Evolutionary conservation across 371 early-diverging fungal genomes (phyloP).

Genomic region (Apophysomyces variabilis): DNA sequence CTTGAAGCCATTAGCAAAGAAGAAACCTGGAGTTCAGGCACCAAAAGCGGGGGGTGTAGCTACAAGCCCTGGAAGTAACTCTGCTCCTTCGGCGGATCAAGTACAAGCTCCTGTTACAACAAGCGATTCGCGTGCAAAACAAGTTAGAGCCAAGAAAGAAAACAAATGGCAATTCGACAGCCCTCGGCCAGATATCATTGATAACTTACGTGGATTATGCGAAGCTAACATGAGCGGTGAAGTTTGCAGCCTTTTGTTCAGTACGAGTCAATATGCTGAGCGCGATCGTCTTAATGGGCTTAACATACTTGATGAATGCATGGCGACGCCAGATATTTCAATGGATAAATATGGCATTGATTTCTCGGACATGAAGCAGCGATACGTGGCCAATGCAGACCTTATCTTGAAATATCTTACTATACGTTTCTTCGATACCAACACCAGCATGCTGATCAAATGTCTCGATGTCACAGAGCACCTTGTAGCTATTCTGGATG

Average conservation of each 20-base stretch:
- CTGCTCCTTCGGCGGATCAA: conserved; percentile 14
- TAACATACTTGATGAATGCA: conserved; percentile 68
- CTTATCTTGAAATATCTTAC: conserved; percentile 84
- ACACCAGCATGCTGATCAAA: conserved; percentile 82
- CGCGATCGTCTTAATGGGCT: conserved; percentile 72
- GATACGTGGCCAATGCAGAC: conserved; percentile 73
- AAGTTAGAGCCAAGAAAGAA: conserved; percentile 73
- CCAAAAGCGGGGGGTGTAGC: conserved; percentile 19
- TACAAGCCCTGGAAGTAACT: neutral
- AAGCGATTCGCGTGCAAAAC: conserved; percentile 71
- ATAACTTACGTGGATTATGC: conserved; percentile 63
- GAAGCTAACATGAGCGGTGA: conserved; percentile 62
- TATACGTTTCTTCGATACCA: conserved; percentile 88
- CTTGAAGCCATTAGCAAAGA: conserved; percentile 23
- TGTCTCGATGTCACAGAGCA: conserved; percentile 81
- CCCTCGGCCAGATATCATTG: conserved; percentile 74
- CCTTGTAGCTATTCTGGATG: conserved; percentile 64
- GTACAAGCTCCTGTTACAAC: conserved; percentile 59
- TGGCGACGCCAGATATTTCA: conserved; percentile 46
- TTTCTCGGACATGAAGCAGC: conserved; percentile 49
- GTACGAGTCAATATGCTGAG: conserved; percentile 83
- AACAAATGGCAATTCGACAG: conserved; percentile 79
- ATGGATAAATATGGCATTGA: conserved; percentile 56
- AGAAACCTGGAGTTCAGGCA: conserved; percentile 21
- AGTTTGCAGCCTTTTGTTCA: conserved; percentile 70